Evolutionary conservation across 2,329 filamentous ascomycete species (phyloP), one percentile per base, ranked within the genome.

Genomic region (Aspergillus texensis): DNA sequence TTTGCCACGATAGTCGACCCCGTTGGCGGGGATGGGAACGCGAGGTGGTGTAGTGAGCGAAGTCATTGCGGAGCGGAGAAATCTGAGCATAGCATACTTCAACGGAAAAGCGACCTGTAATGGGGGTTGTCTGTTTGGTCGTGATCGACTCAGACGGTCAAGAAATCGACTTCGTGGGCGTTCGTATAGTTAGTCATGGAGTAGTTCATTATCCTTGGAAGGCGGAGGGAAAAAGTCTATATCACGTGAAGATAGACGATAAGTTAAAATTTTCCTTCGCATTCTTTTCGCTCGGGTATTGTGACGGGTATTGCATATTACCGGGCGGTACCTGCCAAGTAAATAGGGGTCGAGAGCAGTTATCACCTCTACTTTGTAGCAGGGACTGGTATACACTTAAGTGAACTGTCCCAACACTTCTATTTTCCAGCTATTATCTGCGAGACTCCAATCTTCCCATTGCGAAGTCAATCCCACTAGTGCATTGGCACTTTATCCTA

Each of bases 1-100:
- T 79, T 96, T 97, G 79, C 91, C 91, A 71, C 94, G 88, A 80
- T 97, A 98, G 82, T 97, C 93, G 73, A 97, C 93, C 58, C 94
- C 94, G 78, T 91, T 91, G 65, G 84, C 86, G 68, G 94, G 94
- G 69, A 97, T 96, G 58, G 93, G 90, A 43, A 97, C 91, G 75
- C 84, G 88, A 75, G 90, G 89, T 61, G 84, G 77, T 56, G 68
- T 61, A 63, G 70, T 65, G 39, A 73, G 61, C 57, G 74, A 70
- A 72, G 85, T 82, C 87, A 91, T 91, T 75, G 79, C 82, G 77
- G 81, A 78, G 77, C 80, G 81, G 57, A 84, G 61, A 39, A 72
- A 65, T 66, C 73, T 77, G 50, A 80, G 73, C 80, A 82, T 82
- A 74, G 61, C 77, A 78, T 77, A 62, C 57, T 70, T 61, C 46